A percentile compares a stretch with the other conserved stretches of the same genome.
Evolutionary conservation across 2,329 filamentous ascomycete genomes (phyloP).

Genomic region (Alternaria angustiovoidea): DNA sequence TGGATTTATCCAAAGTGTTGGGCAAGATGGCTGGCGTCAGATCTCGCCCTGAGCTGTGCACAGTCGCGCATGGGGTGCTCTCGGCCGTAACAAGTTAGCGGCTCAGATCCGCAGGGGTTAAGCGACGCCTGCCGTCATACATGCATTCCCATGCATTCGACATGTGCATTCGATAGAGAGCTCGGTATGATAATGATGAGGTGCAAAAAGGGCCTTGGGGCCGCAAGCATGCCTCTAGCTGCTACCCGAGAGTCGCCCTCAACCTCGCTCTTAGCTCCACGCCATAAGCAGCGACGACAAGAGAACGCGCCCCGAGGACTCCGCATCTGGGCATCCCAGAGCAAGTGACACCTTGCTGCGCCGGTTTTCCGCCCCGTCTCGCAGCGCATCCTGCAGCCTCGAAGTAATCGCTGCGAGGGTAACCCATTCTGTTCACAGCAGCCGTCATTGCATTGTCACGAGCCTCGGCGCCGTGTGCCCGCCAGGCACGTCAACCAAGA

Average conservation of each 20-base stretch:
- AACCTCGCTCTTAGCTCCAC: neutral
- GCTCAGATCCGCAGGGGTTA: conserved; percentile 2
- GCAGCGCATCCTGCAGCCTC: conserved; percentile 15
- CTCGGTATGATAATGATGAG: conserved; percentile 10
- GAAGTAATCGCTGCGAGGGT: neutral
- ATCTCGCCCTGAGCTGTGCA: conserved; percentile 7
- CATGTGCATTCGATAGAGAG: conserved; percentile 4
- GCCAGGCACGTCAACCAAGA: conserved; percentile 11
- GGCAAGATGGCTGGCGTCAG: conserved; percentile 9
- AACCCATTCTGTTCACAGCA: conserved; percentile 3
- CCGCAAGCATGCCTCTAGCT: neutral
- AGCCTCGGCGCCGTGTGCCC: conserved; percentile 4
- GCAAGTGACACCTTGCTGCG: neutral
- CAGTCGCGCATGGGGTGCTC: neutral
- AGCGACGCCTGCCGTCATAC: conserved; percentile 23
- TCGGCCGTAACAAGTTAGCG: conserved; percentile 1
- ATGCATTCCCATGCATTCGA: conserved; percentile 13
- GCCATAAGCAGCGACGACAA: neutral
- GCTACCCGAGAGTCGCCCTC: neutral
- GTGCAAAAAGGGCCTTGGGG: conserved; percentile 7
- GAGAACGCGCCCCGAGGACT: conserved; percentile 9
- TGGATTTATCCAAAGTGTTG: conserved; percentile 6
- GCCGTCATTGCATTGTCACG: conserved; percentile 17
- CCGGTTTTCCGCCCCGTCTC: conserved; percentile 6
- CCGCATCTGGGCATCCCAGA: conserved; percentile 9